Conservation (phyloP, 2,329 filamentous ascomycete species). For the Elsinoe necatrix region DNA sequence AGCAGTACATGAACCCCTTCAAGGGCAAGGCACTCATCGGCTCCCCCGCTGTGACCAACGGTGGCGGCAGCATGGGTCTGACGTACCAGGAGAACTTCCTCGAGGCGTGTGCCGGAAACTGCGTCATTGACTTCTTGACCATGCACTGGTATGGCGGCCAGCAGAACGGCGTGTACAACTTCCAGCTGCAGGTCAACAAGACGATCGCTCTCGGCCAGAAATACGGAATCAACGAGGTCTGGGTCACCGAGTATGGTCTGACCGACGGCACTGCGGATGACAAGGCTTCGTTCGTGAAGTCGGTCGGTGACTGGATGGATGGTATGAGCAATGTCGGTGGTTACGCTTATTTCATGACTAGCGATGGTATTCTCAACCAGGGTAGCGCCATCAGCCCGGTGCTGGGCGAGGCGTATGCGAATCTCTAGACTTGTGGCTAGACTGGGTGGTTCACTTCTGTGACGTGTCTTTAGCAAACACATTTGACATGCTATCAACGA, state of each 20-base stretch:
- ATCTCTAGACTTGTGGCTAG: not conserved
- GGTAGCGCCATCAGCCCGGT: slow-evolving; percentile 20
- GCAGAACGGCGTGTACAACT: slow-evolving; percentile 37
- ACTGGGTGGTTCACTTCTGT: not conserved
- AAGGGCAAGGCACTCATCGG: slow-evolving; percentile 46
- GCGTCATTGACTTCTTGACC: slow-evolving; percentile 52
- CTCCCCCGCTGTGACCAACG: slow-evolving; percentile 56
- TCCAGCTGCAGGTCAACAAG: slow-evolving; percentile 47
- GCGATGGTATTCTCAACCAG: slow-evolving; percentile 29
- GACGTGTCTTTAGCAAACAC: not conserved
- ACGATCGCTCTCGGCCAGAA: slow-evolving; percentile 33
- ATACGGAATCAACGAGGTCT: slow-evolving; percentile 34
- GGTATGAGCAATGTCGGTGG: slow-evolving; percentile 32
- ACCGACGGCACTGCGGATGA: slow-evolving; percentile 37
- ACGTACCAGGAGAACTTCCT: slow-evolving; percentile 50
- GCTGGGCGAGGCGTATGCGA: slow-evolving; percentile 1
- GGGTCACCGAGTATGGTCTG: slow-evolving; percentile 58
- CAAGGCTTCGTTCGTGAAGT: slow-evolving; percentile 41
- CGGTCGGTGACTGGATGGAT: slow-evolving; percentile 42
- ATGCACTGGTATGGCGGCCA: slow-evolving; percentile 55
- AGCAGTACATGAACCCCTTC: slow-evolving; percentile 49
- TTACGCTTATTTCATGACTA: slow-evolving; percentile 34
- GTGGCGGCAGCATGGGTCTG: slow-evolving; percentile 45
- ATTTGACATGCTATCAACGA: not conserved
- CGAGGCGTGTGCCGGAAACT: slow-evolving; percentile 41